Evolutionary conservation across 495 filamentous ascomycete species (phyloP).

Genomic region (Trichocladium uniseriatum): DNA sequence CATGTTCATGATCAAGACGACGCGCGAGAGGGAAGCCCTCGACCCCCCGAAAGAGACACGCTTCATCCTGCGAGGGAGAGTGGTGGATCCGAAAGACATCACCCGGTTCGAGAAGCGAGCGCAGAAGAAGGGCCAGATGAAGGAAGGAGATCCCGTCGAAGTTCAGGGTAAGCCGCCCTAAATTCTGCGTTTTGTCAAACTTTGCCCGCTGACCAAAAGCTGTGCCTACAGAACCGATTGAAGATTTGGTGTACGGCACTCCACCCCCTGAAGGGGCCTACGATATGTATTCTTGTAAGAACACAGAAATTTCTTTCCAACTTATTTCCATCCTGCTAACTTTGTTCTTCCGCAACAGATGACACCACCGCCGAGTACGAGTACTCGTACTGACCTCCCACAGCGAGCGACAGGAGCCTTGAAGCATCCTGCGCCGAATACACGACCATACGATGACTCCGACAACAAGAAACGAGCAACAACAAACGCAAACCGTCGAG

Average conservation of each 20-base stretch:
- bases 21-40: slow-evolving; percentile 18
- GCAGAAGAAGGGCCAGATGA: slow-evolving; percentile 23
- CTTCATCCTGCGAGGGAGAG: slow-evolving; percentile 25
- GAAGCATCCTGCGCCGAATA: too few species aligned
- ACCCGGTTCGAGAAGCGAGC: slow-evolving; percentile 30
- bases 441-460: too few species aligned
- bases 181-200: neutral
- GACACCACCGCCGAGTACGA: neutral
- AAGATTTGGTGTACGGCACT: slow-evolving; percentile 23
- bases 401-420: too few species aligned
- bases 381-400: neutral
- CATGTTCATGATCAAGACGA: slow-evolving; percentile 30
- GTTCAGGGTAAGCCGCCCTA: neutral
- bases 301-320: too few species aligned
- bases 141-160: slow-evolving; percentile 1
- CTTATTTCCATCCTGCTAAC: neutral
- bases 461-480: too few species aligned
- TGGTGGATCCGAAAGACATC: slow-evolving; percentile 29
- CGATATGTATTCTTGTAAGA: neutral
- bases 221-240: slow-evolving; percentile 21
- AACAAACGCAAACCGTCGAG: neutral
- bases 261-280: slow-evolving; percentile 12
- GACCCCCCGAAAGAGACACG: slow-evolving; percentile 24
- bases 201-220: too few species aligned
- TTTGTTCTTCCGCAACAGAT: neutral